Evolutionary conservation across 2,329 filamentous ascomycete genomes (phyloP).

Genomic region (Rutstroemia sp.): DNA sequence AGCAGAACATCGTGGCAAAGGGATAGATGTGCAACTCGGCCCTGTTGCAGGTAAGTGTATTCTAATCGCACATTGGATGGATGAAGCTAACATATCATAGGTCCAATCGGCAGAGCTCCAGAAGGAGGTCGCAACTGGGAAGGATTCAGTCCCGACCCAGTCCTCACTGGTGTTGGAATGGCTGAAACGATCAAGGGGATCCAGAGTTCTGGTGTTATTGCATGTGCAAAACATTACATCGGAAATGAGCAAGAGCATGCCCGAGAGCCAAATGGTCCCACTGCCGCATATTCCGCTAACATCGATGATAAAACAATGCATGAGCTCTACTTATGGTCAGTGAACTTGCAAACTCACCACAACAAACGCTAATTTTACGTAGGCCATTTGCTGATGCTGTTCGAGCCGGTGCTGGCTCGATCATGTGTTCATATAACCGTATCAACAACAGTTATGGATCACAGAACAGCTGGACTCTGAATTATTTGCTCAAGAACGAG

Average conservation of each 20-base stretch:
- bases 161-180: constrained; percentile 65
- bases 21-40: constrained; percentile 65
- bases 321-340: constrained; percentile 46
- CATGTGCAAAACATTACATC: constrained; percentile 68
- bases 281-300: constrained; percentile 47
- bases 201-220: constrained; percentile 69
- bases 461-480: constrained; percentile 70
- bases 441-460: constrained; percentile 75
- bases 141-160: constrained; percentile 64
- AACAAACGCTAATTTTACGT: constrained; percentile 51
- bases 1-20: constrained; percentile 65
- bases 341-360: constrained; percentile 36
- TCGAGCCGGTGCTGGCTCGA: constrained; percentile 65
- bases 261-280: constrained; percentile 22
- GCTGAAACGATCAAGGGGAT: constrained; percentile 71
- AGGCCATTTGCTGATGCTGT: constrained; percentile 50
- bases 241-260: constrained; percentile 61
- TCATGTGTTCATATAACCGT: constrained; percentile 84
- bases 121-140: constrained; percentile 66
- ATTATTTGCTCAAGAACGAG: constrained; percentile 70
- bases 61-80: neutral
- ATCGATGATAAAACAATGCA: constrained; percentile 54
- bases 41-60: constrained; percentile 51
- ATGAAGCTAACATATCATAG: neutral
- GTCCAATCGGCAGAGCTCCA: constrained; percentile 56